phyloP scores from a whole-genome alignment of 305 asterid genomes.

The Fraxinus greggii region DNA sequence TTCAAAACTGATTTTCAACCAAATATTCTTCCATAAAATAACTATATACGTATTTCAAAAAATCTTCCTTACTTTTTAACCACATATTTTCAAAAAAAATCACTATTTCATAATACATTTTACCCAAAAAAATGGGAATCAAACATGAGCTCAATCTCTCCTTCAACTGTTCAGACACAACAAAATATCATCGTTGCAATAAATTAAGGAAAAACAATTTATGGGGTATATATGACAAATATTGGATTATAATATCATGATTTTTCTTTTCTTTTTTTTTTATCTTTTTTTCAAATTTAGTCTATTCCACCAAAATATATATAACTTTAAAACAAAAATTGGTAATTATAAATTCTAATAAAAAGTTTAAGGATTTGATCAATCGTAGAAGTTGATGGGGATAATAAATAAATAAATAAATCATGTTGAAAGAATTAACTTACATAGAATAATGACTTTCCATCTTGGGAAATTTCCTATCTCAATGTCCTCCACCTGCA shows the following conservation, averaged over 20 bases:
- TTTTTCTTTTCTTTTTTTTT: background rate
- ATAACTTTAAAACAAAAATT: background rate
- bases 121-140: too few relatives aligned
- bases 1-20: too few relatives aligned
- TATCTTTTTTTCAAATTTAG: background rate
- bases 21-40: too few relatives aligned
- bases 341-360: background rate
- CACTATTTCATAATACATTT: too few relatives aligned
- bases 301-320: background rate
- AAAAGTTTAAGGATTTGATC: background rate
- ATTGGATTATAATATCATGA: slow-evolving; percentile 13
- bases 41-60: too few relatives aligned
- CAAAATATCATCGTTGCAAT: background rate
- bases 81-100: too few relatives aligned
- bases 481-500: slow-evolving; percentile 27
- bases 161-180: background rate
- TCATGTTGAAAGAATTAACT: background rate
- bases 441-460: background rate
- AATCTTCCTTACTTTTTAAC: too few relatives aligned
- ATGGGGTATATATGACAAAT: background rate
- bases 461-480: background rate
- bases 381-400: background rate
- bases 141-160: background rate
- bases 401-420: background rate
- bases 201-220: background rate